Evolutionary conservation across 2,329 filamentous ascomycete genomes (phyloP).

Genomic region (Diaporthe citri): DNA sequence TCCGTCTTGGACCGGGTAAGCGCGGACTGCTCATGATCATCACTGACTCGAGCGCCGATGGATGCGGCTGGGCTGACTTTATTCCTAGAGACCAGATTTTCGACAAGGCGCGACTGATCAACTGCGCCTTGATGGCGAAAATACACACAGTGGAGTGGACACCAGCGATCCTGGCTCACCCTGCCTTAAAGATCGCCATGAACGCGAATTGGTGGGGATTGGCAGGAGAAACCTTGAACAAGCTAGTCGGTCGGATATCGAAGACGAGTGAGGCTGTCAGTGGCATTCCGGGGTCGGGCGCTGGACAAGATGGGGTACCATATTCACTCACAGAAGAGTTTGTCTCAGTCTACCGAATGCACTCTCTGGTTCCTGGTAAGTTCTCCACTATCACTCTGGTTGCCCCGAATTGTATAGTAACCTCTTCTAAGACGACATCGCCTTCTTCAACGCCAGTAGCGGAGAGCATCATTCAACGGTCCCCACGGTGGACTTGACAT

Average conservation of each 20-base stretch:
- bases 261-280: constrained; percentile 54
- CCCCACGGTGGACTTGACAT: constrained; percentile 8
- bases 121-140: constrained; percentile 57
- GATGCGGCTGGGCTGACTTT: neutral
- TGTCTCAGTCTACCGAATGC: constrained; percentile 15
- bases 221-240: constrained; percentile 55
- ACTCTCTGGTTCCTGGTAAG: constrained; percentile 9
- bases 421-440: neutral
- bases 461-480: constrained; percentile 21
- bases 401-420: neutral
- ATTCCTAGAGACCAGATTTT: neutral
- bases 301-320: constrained; percentile 6
- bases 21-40: neutral
- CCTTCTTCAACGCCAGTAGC: neutral
- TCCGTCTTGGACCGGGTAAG: constrained; percentile 19
- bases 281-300: constrained; percentile 42
- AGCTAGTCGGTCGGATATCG: constrained; percentile 55
- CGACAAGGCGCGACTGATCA: neutral
- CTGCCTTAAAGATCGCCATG: constrained; percentile 57
- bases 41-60: accelerated
- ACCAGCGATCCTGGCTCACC: constrained; percentile 59
- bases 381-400: accelerated
- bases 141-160: constrained; percentile 65
- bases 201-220: constrained; percentile 61
- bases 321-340: constrained; percentile 23